Evolutionary conservation across 352 stramenopile genomes (phyloP).

Genomic region (Phytopythium cucurbitacearum): DNA sequence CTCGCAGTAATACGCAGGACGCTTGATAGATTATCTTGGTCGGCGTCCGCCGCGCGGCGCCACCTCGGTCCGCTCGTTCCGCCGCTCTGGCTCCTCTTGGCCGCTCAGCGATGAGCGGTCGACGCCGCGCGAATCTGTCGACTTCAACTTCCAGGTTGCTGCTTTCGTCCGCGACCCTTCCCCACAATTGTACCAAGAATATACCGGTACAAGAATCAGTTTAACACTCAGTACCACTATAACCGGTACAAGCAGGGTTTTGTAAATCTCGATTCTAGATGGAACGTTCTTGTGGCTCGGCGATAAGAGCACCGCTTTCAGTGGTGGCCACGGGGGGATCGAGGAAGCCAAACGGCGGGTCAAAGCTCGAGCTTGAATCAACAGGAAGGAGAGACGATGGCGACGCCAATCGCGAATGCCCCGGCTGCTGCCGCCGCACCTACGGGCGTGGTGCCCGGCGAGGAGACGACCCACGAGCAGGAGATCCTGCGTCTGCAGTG

Average conservation of each 20-base stretch:
- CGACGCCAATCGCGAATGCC: slow-evolving; percentile 14
- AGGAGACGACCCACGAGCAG: slow-evolving; percentile 45
- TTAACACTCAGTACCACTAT: too few relatives aligned
- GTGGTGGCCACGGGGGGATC: not conserved
- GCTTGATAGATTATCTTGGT: too few relatives aligned
- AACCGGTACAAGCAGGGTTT: not conserved
- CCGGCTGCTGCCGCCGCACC: slow-evolving; percentile 6
- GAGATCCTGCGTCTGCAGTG: slow-evolving; percentile 83
- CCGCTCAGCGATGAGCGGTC: too few relatives aligned
- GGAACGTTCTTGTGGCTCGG: slow-evolving; percentile 10
- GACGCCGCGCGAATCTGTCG: too few relatives aligned
- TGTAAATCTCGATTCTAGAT: not conserved
- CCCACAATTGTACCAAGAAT: not conserved
- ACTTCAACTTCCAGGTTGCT: not conserved
- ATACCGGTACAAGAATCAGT: not conserved
- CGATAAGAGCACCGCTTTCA: not conserved
- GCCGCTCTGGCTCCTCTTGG: too few relatives aligned
- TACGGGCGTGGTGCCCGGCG: slow-evolving; percentile 10
- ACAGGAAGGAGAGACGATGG: slow-evolving; percentile 11
- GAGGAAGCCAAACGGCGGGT: not conserved
- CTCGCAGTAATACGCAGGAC: too few relatives aligned
- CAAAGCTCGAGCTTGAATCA: not conserved
- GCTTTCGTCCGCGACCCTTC: not conserved
- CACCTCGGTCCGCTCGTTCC: too few relatives aligned
- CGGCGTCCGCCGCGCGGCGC: too few relatives aligned